phyloP scores from a whole-genome alignment of 768 basidiomycete species.

The Hirschioporus abietinus region DNA sequence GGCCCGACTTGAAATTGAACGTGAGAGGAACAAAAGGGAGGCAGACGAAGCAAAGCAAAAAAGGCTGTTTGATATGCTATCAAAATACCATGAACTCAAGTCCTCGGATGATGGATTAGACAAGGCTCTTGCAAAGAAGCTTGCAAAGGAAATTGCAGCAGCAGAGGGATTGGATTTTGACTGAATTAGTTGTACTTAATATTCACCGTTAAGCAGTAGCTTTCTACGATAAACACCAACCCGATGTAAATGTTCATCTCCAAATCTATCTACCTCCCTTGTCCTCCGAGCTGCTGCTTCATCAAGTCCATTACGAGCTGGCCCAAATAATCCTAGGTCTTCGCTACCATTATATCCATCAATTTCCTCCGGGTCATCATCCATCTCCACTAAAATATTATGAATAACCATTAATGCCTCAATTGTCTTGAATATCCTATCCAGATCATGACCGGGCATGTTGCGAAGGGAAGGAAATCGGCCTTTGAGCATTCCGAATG shows the following conservation, averaged over 20 bases:
- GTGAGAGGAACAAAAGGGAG: no score
- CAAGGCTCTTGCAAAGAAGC: no score
- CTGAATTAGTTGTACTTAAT: slow-evolving; percentile 6
- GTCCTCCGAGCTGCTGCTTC: no score
- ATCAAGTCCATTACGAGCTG: neutral
- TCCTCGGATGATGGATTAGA: no score
- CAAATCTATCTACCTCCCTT: slow-evolving; percentile 2
- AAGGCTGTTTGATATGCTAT: no score
- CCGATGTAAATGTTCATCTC: slow-evolving; percentile 16
- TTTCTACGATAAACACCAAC: slow-evolving; percentile 14
- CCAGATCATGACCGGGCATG: slow-evolving; percentile 12
- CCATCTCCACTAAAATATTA: slow-evolving; percentile 9
- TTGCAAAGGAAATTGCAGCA: neutral
- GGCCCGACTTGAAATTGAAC: no score
- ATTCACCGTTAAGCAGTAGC: slow-evolving; percentile 8
- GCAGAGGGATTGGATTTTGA: neutral
- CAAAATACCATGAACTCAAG: no score
- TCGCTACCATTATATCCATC: slow-evolving; percentile 14
- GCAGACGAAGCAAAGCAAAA: no score
- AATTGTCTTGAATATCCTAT: slow-evolving; percentile 8
- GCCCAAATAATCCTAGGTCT: slow-evolving; percentile 6
- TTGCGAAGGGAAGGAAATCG: slow-evolving; percentile 18
- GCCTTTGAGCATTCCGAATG: slow-evolving; percentile 26
- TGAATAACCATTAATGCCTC: slow-evolving; percentile 11
- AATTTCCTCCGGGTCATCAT: slow-evolving; percentile 13